Evolutionary conservation across 2,329 filamentous ascomycete species (phyloP), one percentile per base, ranked within the genome.

Genomic region (Xylariales sp.): DNA sequence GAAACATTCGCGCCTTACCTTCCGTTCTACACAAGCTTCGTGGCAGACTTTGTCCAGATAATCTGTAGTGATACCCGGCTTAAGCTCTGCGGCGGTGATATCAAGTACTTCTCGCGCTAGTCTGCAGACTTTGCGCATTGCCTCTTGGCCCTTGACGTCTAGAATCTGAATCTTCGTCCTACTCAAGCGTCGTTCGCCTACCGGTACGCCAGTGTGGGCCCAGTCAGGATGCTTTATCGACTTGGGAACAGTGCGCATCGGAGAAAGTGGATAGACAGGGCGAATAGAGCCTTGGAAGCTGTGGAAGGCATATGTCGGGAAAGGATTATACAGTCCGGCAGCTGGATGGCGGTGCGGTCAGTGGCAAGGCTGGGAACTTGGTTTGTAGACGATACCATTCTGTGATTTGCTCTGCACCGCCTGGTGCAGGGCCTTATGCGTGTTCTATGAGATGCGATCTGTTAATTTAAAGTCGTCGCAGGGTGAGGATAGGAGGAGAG

Each of bases 31-130:
- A 60, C 88, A 96, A 38, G 91, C 93, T 54, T 95, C 88, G 71
- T 98, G 93, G 29, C 95, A 90, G 48, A 97, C 73, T 65, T 94
- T 85, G 59, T 98, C 93, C 45, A 98, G 88, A 55, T 94, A 83
- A 60, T 98, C 93, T 5, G 93, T 97, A 5, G 91, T 96, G 24
- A 97, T 84, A 36, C 93, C 93, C n/a, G 93, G 91, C 59, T 82
- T 84, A 33, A 86, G 69, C 38, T 84, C 91, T 11, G 84, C 80
- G 0, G 88, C 93, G 2, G 90, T 88, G 58, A 95, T 86, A 63
- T 98, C 93, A 48, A 98, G 70, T 9, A 97, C 89, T 68, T 98
- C 93, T 61, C 93, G 77, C 14, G 86, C 88, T 47, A 96, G 65
- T 37, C 80, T 78, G 65, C 91, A 96, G 37, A 93, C 89, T 63